Evolutionary conservation across 495 filamentous ascomycete genomes (phyloP).

Genomic region (Letharia columbiana): DNA sequence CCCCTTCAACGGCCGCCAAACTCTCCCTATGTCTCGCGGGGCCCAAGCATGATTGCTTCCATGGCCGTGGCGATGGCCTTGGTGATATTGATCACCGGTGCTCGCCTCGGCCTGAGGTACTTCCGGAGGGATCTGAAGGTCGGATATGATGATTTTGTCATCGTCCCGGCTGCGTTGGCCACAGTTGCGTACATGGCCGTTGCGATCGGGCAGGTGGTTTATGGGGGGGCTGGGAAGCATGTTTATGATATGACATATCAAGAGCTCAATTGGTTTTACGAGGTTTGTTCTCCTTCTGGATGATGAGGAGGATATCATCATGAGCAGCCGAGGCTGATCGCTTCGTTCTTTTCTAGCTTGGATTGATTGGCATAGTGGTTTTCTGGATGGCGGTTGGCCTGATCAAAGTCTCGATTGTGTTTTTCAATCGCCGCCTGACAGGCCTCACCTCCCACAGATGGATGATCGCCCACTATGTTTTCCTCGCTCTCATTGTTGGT

Average conservation of each 20-base stretch:
- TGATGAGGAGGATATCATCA: neutral
- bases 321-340: neutral
- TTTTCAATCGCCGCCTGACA: constrained; percentile 27
- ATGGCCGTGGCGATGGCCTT: constrained; percentile 9
- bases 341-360: neutral
- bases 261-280: constrained; percentile 15
- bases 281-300: neutral
- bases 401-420: constrained; percentile 26
- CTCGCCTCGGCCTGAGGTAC: constrained; percentile 10
- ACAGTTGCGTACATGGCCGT: constrained; percentile 3
- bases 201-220: constrained; percentile 10
- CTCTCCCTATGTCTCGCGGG: neutral
- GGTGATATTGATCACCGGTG: constrained; percentile 15
- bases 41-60: neutral
- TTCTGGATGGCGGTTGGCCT: constrained; percentile 23
- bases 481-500: constrained; percentile 18
- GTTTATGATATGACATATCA: constrained; percentile 25
- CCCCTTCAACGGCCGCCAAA: constrained; percentile 5
- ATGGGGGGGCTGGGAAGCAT: constrained; percentile 23
- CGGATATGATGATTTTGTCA: constrained; percentile 10
- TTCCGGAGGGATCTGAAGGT: constrained; percentile 11
- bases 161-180: constrained; percentile 10
- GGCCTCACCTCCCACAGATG: constrained; percentile 22
- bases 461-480: constrained; percentile 22
- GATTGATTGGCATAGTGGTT: constrained; percentile 9